Evolutionary conservation across 2,329 filamentous ascomycete species (phyloP).

Genomic region (Cercospora brassicicola): DNA sequence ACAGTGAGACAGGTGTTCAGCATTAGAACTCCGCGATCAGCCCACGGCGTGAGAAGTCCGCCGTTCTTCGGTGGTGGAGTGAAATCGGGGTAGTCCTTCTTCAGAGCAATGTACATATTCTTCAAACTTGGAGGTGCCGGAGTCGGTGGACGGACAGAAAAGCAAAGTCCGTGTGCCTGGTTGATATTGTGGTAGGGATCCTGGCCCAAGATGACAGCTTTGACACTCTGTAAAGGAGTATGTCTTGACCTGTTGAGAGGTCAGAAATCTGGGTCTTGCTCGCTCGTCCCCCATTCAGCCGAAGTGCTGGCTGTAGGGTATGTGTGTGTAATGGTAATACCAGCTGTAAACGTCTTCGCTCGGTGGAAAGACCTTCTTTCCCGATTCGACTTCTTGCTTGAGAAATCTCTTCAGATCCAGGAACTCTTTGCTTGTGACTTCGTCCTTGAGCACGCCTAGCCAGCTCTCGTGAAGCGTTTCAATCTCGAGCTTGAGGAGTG

Average conservation of each 20-base stretch:
- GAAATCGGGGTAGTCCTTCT: conserved; percentile 83
- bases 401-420: conserved; percentile 85
- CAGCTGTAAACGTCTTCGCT: conserved; percentile 90
- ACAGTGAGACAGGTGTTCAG: conserved; percentile 96
- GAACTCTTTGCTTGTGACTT: conserved; percentile 76
- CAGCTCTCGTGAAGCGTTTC: conserved; percentile 89
- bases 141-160: conserved; percentile 88
- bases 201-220: conserved; percentile 90
- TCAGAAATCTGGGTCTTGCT: neutral
- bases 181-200: conserved; percentile 96
- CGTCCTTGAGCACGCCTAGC: conserved; percentile 84
- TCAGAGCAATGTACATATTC: conserved; percentile 89
- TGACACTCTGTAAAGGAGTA: conserved; percentile 83
- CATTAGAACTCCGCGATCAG: conserved; percentile 85
- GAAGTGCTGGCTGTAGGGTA: neutral
- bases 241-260: conserved; percentile 73
- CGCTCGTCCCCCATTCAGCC: neutral
- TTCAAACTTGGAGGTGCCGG: conserved; percentile 82
- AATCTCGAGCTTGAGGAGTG: conserved; percentile 83
- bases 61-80: conserved; percentile 70
- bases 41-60: conserved; percentile 89
- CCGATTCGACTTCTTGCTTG: conserved; percentile 69
- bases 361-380: conserved; percentile 83
- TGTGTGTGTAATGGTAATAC: conserved; percentile 50
- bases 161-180: conserved; percentile 94